Base-by-base conservation (phyloP, 176 grass and related monocot genomes). In the Carex scoparia region DNA sequence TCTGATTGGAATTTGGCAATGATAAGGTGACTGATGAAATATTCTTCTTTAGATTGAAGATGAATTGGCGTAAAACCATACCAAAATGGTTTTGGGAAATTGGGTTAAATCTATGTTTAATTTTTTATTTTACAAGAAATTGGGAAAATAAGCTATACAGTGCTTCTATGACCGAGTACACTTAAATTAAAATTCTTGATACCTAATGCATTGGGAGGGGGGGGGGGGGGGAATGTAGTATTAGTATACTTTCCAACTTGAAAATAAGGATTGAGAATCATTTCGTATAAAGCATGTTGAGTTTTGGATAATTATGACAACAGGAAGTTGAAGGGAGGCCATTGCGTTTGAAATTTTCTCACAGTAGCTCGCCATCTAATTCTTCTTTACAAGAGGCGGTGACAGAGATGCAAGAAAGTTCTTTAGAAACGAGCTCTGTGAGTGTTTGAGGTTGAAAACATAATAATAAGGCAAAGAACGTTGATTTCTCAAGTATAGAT, bases 271-370 rank as follows among this genome's bases (percentile, higher is more conserved):
- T 76, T 55, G 72, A 55, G 63, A 51, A 66, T 61, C 33, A 84
- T 53, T 83, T 51, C 10, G 49, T 83, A 68, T 48, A 68, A 27
- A 51, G 61, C 5, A 32, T 64, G 61, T 64, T 19, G 8, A 63
- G 18, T 83, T 75, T 85, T 76, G 65, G 10, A 60, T 84, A 23
- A 19, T 82, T 51, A 23, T 84, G 46, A 61, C 37, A 53, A 62
- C 68, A 98, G 96, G 91, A 95, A 85, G 83, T 94, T 28, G 91
- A 97, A 90, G 95, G 95, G 49, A 88, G 95, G 86, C 90, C 89
- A 40, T 88, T 98, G 42, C 86, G 96, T 32, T 69, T 98, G 61
- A 92, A 87, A 67, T 79, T 81, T 85, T 91, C 96, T 1, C 73
- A 85, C 62, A 88, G 84, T 46, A 87, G 88, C 49, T 88, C 91